A percentile compares a stretch with the other conserved stretches of the same genome.
Conservation (phyloP, 169 alveolate genomes). For the Cryptosporidium ubiquitum region DNA sequence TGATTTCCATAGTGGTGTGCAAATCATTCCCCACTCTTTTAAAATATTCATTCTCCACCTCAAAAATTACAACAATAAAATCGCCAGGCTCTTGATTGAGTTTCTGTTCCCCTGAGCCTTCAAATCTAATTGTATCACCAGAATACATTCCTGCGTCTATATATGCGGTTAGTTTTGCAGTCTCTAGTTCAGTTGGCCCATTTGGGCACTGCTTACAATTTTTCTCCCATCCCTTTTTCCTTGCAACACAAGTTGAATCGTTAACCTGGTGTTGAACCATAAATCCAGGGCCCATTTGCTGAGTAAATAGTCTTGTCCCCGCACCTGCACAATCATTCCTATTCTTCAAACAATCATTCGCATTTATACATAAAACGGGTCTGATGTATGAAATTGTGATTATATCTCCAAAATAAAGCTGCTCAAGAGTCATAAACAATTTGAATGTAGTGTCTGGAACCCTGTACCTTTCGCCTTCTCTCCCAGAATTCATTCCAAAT, state of each 20-base stretch:
- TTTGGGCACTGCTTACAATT: conserved; percentile 83
- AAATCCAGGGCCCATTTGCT: conserved; percentile 87
- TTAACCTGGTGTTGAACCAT: conserved; percentile 85
- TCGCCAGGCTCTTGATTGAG: conserved; percentile 85
- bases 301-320: conserved; percentile 82
- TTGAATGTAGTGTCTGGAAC: conserved; percentile 78
- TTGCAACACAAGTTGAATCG: conserved; percentile 85
- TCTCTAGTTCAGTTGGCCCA: conserved; percentile 79
- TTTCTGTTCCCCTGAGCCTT: conserved; percentile 85
- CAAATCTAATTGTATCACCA: conserved; percentile 83
- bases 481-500: conserved; percentile 79
- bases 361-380: conserved; percentile 81
- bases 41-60: conserved; percentile 77
- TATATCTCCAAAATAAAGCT: conserved; percentile 82
- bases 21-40: conserved; percentile 85
- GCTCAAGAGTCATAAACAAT: conserved; percentile 80
- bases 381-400: conserved; percentile 78
- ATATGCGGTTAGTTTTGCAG: conserved; percentile 74
- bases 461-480: conserved; percentile 82
- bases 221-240: conserved; percentile 85
- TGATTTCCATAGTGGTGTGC: conserved; percentile 80
- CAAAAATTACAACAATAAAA: conserved; percentile 79
- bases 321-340: conserved; percentile 85
- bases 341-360: conserved; percentile 83
- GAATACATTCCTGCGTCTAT: conserved; percentile 79